A percentile compares a stretch with the other conserved stretches of the same genome.
These are phyloP conservation scores for Vigna nakashimae DNA, from an alignment of 306 rosid genomes.

Conservation along the genomic window DNA sequence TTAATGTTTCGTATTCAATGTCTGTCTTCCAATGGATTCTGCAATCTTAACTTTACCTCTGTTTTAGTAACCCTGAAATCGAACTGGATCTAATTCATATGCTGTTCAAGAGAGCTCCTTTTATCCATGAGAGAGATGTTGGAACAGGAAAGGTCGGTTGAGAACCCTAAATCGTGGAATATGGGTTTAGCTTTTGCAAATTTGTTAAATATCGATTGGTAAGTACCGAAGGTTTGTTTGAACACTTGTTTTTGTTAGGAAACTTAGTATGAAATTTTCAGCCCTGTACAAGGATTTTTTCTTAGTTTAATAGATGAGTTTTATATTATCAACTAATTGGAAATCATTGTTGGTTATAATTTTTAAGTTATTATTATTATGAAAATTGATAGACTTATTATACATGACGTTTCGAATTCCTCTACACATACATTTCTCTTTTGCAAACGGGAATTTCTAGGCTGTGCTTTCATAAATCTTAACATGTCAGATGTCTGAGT, in stretches of 20 bases:
- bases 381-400: no score
- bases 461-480: not conserved
- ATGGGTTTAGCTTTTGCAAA: not conserved
- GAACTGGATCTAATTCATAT: slow-evolving; percentile 16
- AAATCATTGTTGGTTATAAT: no score
- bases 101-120: slow-evolving; percentile 24
- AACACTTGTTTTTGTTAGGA: not conserved
- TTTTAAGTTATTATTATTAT: no score
- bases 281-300: not conserved
- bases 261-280: not conserved
- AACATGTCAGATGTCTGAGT: slow-evolving; percentile 9
- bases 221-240: not conserved
- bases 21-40: not conserved
- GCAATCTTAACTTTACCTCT: not conserved
- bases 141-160: not conserved
- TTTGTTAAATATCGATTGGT: not conserved
- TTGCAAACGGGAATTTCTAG: not conserved
- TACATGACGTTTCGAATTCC: no score
- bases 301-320: not conserved
- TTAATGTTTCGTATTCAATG: not conserved
- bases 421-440: not conserved
- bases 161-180: slow-evolving; percentile 14
- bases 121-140: not conserved
- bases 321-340: not conserved
- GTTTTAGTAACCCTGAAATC: not conserved